Evolutionary conservation across 2,329 filamentous ascomycete genomes (phyloP), one percentile per base, ranked within the genome.

Genomic region (Cladophialophora yegresii): DNA sequence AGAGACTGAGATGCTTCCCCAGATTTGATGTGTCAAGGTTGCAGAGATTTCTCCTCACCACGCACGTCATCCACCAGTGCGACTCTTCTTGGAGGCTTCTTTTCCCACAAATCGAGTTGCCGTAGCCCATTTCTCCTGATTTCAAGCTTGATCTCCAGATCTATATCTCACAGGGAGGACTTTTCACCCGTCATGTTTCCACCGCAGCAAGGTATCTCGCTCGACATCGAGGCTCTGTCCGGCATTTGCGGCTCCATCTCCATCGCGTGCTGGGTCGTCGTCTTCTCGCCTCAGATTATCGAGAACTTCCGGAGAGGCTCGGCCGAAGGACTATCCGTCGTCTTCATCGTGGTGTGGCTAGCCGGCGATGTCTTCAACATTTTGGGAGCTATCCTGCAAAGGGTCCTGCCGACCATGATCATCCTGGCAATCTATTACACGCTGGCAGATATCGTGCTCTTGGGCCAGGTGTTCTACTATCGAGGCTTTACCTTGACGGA

Each of bases 311-410:
- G 88, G 68, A 86, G 92, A 62, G 82, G 86, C 70, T 96, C 90
- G 47, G 91, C 92, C 63, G 92, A 97, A 75, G 93, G 92, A 2
- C 83, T 98, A 1, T 96, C 91, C 0, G 85, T 97, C 13, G 89
- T 93, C 62, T 99, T 98, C 80, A 87, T 98, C 73, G 88, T 96
- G 65, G 86, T 96, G 72, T 99, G 95, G 95, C 84, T 97, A 1
- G 83, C 89, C 1, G 95, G 95, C 58, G 95, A 99, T 87, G 88
- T 97, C 70, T 97, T 96, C 83, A 98, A 98, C 75, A 96, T 97
- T 68, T 83, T 96, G 2, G 93, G 93, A n/a, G 91, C 92, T 20
- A 87, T 97, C 16, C 77, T 97, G 10, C 93, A 98, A 76, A 90
- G 91, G 61, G 93, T 99, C 6, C 78, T 98, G 60, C 93, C 95